Base-by-base conservation (phyloP, 2,329 filamentous ascomycete species). In the Penicillium verrucosum region DNA sequence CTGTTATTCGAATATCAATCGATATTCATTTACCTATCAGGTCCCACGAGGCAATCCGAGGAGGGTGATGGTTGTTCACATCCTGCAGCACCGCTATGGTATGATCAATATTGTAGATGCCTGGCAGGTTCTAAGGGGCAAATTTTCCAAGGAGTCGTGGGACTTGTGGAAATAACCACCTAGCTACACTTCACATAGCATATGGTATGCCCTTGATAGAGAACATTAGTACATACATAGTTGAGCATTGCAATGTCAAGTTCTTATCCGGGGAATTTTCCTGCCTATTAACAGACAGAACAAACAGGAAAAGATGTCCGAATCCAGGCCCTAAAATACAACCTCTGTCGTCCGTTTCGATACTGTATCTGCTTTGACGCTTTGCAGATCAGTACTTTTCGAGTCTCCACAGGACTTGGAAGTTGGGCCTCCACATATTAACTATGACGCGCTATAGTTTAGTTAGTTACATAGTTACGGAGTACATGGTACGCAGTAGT, bases 361-460 rank as follows among this genome's bases (percentile, higher is more conserved):
- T 56, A 52, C 54, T 42, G 48, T 56, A 52, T 46, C 41, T 36
- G 27, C 16, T 18, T 41, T 44, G 30, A 16, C 25, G 29, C 42
- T 25, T 40, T 56, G 48, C 42, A 52, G 54, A 56, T 56, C 54
- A 18, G 21, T 45, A 21, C 34, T 18, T 40, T 41, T 27, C 14
- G 11, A 3, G 32, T 37, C 29, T 32, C 47, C 32, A 41, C 40
- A 23, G 16, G 34, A n/a, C 27, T 56, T 10, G 16, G 47, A 36
- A 40, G 21, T 49, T 44, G 21, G 27, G 29, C 23, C 47, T 46
- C 46, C 53, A 44, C 18, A 12, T 23, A 3, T 21, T 21, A n/a
- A n/a, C n/a, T n/a, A 21, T 32, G n/a, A 16, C 14, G 34, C 42
- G 2, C 32, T 40, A 27, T 30, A 46, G 18, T 18, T 18, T 18